Percentiles rank a stretch among this genome's conserved stretches.
These are phyloP conservation scores for Aspergillus sp. DNA, from an alignment of 2,329 filamentous ascomycete genomes.

Conservation along the genomic window DNA sequence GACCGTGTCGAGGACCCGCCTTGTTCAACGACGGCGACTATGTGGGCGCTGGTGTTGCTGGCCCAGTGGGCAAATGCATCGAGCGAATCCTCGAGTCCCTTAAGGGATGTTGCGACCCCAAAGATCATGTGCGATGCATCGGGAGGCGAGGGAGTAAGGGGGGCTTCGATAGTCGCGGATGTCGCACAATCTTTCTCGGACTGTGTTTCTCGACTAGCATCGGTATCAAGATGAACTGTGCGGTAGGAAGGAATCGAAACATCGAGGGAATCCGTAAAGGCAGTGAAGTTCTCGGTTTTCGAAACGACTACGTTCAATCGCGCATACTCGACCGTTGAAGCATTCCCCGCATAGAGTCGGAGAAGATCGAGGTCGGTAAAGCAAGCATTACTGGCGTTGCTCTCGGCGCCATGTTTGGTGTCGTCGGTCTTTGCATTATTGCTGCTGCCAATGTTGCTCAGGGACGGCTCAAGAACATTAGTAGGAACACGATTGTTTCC, in stretches of 20 bases:
- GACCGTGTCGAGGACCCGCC: constrained; percentile 25
- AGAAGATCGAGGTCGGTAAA: constrained; percentile 24
- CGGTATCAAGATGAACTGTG: constrained; percentile 28
- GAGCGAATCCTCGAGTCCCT: constrained; percentile 53
- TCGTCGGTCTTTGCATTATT: neutral
- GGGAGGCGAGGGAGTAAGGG: constrained; percentile 16
- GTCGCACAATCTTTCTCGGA: constrained; percentile 20
- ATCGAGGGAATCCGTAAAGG: constrained; percentile 21
- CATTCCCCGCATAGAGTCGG: constrained; percentile 21
- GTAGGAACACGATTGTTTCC: neutral
- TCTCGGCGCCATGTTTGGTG: neutral
- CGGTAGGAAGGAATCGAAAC: constrained; percentile 19
- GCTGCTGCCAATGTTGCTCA: neutral
- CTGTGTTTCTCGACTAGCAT: constrained; percentile 21
- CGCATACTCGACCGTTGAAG: constrained; percentile 21
- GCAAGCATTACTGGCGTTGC: constrained; percentile 15
- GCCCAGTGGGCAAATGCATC: constrained; percentile 59
- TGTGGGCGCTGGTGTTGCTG: constrained; percentile 49
- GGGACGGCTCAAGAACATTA: neutral
- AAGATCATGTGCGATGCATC: constrained; percentile 56
- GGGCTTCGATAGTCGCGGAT: constrained; percentile 25
- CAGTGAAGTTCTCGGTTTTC: constrained; percentile 25
- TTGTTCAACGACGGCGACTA: constrained; percentile 54
- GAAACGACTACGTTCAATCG: constrained; percentile 25
- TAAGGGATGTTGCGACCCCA: constrained; percentile 57